Conservation (phyloP, 768 basidiomycete genomes). For the Rhizopogon vulgaris region DNA sequence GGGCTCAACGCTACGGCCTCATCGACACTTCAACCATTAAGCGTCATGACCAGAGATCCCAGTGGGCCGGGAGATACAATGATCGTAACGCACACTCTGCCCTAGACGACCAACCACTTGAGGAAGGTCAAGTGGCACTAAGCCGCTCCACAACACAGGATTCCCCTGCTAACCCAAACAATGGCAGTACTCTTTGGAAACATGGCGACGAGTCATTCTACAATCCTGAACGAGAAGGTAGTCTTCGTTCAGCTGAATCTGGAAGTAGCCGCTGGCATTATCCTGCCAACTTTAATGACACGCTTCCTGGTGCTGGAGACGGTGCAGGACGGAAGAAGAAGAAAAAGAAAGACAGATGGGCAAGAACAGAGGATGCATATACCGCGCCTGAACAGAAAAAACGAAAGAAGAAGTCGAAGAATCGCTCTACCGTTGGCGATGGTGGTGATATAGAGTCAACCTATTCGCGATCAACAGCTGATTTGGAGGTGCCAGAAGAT, state of each 20-base stretch:
- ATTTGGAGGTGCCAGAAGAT: conserved; percentile 58
- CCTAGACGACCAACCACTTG: conserved; percentile 63
- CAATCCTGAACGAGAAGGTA: conserved; percentile 32
- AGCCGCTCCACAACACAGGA: conserved; percentile 7
- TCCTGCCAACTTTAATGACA: conserved; percentile 77
- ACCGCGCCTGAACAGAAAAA: conserved; percentile 41
- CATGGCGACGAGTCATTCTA: conserved; percentile 76
- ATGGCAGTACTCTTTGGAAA: conserved; percentile 58
- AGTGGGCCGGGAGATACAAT: conserved; percentile 84
- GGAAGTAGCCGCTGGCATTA: conserved; percentile 72
- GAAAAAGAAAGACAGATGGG: conserved; percentile 85
- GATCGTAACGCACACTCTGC: conserved; percentile 71
- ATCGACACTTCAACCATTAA: conserved; percentile 74
- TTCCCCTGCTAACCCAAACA: conserved; percentile 12
- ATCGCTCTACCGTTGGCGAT: conserved; percentile 37
- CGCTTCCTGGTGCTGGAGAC: conserved; percentile 34
- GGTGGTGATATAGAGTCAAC: conserved; percentile 22
- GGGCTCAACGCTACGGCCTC: conserved; percentile 87
- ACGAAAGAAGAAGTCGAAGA: conserved; percentile 60
- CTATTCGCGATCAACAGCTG: conserved; percentile 34
- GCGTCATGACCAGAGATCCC: conserved; percentile 73
- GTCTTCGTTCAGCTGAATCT: conserved; percentile 28
- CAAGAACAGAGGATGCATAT: conserved; percentile 82
- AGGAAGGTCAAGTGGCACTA: conserved; percentile 67
- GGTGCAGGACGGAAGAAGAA: conserved; percentile 52